Evolutionary conservation across 805 yeast genomes (phyloP).

Genomic region (Metschnikowia aberdeeniae): DNA sequence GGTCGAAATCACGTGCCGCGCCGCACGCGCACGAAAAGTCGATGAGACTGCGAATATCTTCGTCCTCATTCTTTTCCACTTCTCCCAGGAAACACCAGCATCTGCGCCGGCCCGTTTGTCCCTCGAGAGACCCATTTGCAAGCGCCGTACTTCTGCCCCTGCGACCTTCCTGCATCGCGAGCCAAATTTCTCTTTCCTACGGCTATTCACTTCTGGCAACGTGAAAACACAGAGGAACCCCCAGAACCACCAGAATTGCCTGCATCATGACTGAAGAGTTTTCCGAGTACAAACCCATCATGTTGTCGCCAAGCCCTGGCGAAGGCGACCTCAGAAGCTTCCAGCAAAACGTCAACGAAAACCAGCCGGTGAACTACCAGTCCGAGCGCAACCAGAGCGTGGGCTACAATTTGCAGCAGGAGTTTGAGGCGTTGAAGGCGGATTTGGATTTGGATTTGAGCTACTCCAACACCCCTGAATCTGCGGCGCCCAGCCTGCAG

Average conservation of each 20-base stretch:
- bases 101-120: slow-evolving; percentile 1
- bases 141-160: background rate
- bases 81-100: background rate
- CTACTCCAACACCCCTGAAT: slow-evolving; percentile 10
- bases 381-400: slow-evolving; percentile 38
- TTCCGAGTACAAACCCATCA: slow-evolving; percentile 24
- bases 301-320: slow-evolving; percentile 41
- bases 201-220: slow-evolving; percentile 4
- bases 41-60: slow-evolving; percentile 7
- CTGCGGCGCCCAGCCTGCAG: background rate
- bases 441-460: slow-evolving; percentile 44
- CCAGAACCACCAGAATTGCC: background rate
- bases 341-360: slow-evolving; percentile 4
- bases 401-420: slow-evolving; percentile 44
- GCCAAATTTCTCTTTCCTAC: background rate
- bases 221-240: background rate
- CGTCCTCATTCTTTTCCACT: slow-evolving; percentile 4
- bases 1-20: background rate
- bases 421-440: slow-evolving; percentile 43
- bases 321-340: slow-evolving; percentile 17
- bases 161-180: background rate
- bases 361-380: slow-evolving; percentile 6
- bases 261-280: slow-evolving; percentile 10
- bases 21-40: slow-evolving; percentile 2
- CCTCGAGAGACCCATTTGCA: background rate